Evolutionary conservation across 495 filamentous ascomycete species (phyloP), one percentile per base, ranked within the genome.

Genomic region (Lepidopterella palustris): DNA sequence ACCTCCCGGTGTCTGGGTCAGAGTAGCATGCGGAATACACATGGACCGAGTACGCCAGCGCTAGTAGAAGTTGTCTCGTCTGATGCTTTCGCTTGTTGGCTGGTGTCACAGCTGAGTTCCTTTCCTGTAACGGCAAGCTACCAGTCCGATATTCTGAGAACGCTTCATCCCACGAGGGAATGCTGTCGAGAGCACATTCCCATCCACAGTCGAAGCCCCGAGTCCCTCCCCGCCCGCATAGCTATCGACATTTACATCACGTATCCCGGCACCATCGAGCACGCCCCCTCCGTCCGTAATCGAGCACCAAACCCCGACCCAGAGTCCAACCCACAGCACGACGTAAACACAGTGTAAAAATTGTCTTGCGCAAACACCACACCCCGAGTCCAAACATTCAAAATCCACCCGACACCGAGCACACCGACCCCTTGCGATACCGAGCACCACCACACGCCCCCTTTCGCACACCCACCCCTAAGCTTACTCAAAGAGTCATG

Each of bases 401-500:
- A 27, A 23, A 54, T 27, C 52, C n/a, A 54, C 28, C 24, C 15
- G 21, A 31, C 28, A 20, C 52, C 18, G n/a, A n/a, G n/a, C n/a
- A 32, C 25, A n/a, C 9, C 10, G 21, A 20, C 15, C 51, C 47
- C 47, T 24, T 50, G 47, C 47, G 47, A 50, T 25, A 50, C 26
- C 21, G 21, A 11, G 52, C 24, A 32, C 32, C 21, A 21, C 15
- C 18, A 3, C 26, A 20, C 35, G 13, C 11, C 28, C n/a, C 52
- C 27, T 23, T n/a, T n/a, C n/a, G n/a, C n/a, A n/a, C n/a, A n/a
- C n/a, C n/a, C n/a, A n/a, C n/a, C n/a, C n/a, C n/a, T n/a, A n/a
- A n/a, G n/a, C n/a, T n/a, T n/a, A n/a, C n/a, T n/a, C n/a, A n/a
- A 54, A 53, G 28, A 54, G 20, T 54, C 52, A 54, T 54, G 52